A percentile compares a stretch with the other conserved stretches of the same genome.
Evolutionary conservation across 2,329 filamentous ascomycete species (phyloP).

Genomic region (Diaporthe caulivora): DNA sequence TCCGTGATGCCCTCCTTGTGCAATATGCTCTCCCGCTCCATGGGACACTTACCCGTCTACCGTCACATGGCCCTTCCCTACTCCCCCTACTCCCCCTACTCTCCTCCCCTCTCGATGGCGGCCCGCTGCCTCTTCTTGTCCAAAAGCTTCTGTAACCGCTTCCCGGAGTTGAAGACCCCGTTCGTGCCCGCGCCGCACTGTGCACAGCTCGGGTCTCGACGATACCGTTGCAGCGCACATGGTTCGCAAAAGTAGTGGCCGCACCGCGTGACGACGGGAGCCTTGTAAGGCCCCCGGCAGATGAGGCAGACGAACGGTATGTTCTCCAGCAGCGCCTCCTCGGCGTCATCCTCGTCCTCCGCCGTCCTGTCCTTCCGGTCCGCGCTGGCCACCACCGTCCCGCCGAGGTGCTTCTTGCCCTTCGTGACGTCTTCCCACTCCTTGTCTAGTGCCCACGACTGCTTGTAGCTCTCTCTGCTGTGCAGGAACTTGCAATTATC

Average conservation of each 20-base stretch:
- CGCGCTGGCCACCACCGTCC: conserved; percentile 72
- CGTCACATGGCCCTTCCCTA: neutral
- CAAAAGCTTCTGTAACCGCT: conserved; percentile 83
- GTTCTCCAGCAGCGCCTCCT: conserved; percentile 80
- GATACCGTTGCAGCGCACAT: conserved; percentile 88
- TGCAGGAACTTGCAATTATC: conserved; percentile 88
- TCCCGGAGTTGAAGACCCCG: conserved; percentile 91
- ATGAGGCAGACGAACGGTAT: conserved; percentile 94
- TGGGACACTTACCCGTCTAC: neutral
- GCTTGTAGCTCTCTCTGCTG: conserved; percentile 82
- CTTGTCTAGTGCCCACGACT: conserved; percentile 94
- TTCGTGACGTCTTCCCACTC: conserved; percentile 93
- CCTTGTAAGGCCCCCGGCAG: conserved; percentile 82
- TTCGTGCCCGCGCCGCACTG: conserved; percentile 87
- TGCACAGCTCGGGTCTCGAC: conserved; percentile 87
- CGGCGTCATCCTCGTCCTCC: conserved; percentile 61
- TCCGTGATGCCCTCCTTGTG: too few species aligned
- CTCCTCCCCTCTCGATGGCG: conserved; percentile 64
- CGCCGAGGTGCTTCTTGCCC: conserved; percentile 72
- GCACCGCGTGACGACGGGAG: conserved; percentile 88
- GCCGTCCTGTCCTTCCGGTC: conserved; percentile 57
- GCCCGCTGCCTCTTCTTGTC: conserved; percentile 77
- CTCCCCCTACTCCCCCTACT: conserved; percentile 50
- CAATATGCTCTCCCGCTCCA: neutral
- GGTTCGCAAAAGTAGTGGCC: conserved; percentile 96